Evolutionary conservation across 2,329 filamentous ascomycete genomes (phyloP).

Genomic region (Alternaria alternata): DNA sequence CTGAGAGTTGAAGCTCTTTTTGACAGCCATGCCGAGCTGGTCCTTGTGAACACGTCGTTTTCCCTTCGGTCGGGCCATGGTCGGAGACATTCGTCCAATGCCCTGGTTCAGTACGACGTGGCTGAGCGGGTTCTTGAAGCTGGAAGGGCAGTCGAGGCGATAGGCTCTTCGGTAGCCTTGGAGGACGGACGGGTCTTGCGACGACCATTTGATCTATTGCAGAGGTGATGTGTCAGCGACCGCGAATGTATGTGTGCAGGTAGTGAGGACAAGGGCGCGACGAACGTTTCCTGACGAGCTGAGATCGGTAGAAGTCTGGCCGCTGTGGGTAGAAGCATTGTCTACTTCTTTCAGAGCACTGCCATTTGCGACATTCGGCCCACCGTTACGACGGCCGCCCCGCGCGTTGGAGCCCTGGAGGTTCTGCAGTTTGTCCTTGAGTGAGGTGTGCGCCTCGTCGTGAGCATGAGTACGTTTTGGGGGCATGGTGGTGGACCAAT

Average conservation of each 20-base stretch:
- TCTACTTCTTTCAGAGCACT: slow-evolving; percentile 51
- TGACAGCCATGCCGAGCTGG: slow-evolving; percentile 73
- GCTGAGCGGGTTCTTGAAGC: slow-evolving; percentile 65
- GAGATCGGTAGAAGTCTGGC: slow-evolving; percentile 42
- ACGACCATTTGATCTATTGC: slow-evolving; percentile 68
- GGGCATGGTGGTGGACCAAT: slow-evolving; percentile 43
- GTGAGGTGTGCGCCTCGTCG: slow-evolving; percentile 49
- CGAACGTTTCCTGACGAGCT: slow-evolving; percentile 44
- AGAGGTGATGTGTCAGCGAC: slow-evolving; percentile 21
- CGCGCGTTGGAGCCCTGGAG: slow-evolving; percentile 51
- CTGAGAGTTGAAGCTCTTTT: slow-evolving; percentile 84
- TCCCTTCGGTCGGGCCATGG: slow-evolving; percentile 73
- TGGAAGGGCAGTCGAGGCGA: slow-evolving; percentile 72
- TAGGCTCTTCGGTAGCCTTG: slow-evolving; percentile 80
- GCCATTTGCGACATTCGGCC: slow-evolving; percentile 36
- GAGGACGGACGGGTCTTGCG: slow-evolving; percentile 72
- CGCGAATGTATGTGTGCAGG: slow-evolving; percentile 5
- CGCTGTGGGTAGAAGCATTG: slow-evolving; percentile 47
- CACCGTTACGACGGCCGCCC: slow-evolving; percentile 47
- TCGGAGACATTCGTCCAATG: slow-evolving; percentile 77
- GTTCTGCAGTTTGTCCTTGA: slow-evolving; percentile 55
- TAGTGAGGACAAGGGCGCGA: slow-evolving; percentile 20
- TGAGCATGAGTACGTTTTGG: slow-evolving; percentile 44
- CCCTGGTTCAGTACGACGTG: slow-evolving; percentile 63
- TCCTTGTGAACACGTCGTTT: slow-evolving; percentile 75